Evolutionary conservation across 768 basidiomycete species (phyloP), one percentile per base, ranked within the genome.

Genomic region (button mushroom (Agaricus bisporus)): DNA sequence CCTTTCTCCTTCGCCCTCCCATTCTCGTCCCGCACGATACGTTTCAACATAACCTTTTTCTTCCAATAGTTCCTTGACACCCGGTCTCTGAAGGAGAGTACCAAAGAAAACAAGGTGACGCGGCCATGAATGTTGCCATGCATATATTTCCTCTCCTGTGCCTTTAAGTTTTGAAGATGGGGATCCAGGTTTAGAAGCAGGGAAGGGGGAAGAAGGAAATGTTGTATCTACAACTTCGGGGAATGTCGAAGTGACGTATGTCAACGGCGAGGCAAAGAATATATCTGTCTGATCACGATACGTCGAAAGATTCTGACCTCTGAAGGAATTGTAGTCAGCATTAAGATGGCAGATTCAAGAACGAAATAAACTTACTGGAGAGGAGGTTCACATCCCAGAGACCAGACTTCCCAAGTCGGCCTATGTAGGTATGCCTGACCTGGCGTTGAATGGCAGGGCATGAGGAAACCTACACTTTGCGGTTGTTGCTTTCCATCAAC

Each of bases 371-470:
- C 87, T 60, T 69, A 95, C 93, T 78, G 68, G 1, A 95, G 66
- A 0, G 95, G 95, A 1, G 97, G 97, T 63, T 98, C 95, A 63
- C 97, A 99, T 5, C 89, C 87, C 20, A 99, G 65, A 18, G 88
- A 81, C 93, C 95, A 98, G 61, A 86, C 71, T 49, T 72, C 69
- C 7, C 80, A 57, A 46, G 86, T 77, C 22, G 73, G 70, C 17
- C 82, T 74, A 65, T 98, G 97, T 7, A 98, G 65, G 66, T 93
- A 86, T 1, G 92, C 83, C 63, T 91, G 88, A 71, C 90, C 93
- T 5, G 95, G 95, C 1, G 90, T 91, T 18, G 95, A 97, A 70
- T 99, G 95, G 58, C 97, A 99, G 9, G 97, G 95, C 90, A 93
- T 95, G 18, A 98, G 69, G 61, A 92, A 84, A 1, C 90, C 92